phyloP scores from a whole-genome alignment of 164 flowering plant genomes.

The Kingdonia uniflora region DNA sequence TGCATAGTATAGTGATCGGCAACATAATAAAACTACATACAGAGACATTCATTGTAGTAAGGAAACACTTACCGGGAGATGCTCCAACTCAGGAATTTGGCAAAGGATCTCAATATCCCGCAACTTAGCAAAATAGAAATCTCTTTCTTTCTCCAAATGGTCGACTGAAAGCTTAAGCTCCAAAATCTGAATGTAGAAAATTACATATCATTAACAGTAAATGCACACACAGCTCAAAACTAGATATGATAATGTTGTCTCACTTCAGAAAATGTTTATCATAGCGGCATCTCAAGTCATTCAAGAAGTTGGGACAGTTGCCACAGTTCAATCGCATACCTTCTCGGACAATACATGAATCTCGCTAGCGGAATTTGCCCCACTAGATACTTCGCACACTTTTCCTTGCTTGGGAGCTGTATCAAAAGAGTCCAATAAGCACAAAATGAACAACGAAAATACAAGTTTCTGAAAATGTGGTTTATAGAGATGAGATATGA shows the following conservation, averaged over 20 bases:
- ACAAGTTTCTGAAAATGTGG: background rate
- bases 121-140: conserved; percentile 76
- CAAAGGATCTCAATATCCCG: conserved; percentile 83
- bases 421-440: conserved; percentile 5
- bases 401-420: conserved; percentile 42
- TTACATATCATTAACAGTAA: background rate
- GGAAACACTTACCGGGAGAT: conserved; percentile 46
- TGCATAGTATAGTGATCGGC: too few relatives aligned
- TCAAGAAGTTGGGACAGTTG: too few relatives aligned
- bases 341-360: conserved; percentile 46
- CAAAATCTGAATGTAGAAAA: conserved; percentile 30
- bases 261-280: too few relatives aligned
- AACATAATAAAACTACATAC: too few relatives aligned
- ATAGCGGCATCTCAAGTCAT: too few relatives aligned
- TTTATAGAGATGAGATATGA: conserved; percentile 12
- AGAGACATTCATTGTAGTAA: background rate
- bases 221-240: background rate
- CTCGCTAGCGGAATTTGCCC: conserved; percentile 25
- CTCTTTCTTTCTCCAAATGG: conserved; percentile 74
- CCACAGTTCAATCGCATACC: conserved; percentile 22
- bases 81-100: conserved; percentile 59
- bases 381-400: conserved; percentile 16
- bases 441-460: background rate
- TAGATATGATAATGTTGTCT: background rate
- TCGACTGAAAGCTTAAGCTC: conserved; percentile 72